phyloP scores from a whole-genome alignment of 2,329 filamentous ascomycete species.

The Xylaria sp. region DNA sequence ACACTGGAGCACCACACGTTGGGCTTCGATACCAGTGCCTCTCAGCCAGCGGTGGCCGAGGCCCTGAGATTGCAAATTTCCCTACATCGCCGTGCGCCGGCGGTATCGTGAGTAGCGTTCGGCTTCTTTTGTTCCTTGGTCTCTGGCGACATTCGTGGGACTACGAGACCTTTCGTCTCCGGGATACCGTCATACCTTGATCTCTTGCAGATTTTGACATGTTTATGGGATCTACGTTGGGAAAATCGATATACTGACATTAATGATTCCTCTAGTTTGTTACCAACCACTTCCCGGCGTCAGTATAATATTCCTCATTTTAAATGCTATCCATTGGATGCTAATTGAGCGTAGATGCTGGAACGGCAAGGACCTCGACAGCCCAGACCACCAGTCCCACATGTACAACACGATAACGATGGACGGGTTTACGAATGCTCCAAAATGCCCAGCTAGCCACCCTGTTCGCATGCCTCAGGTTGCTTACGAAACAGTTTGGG shows the following conservation, averaged over 20 bases:
- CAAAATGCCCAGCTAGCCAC: slow-evolving; percentile 38
- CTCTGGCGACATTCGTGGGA: neutral
- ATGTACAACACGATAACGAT: slow-evolving; percentile 37
- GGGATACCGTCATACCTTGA: no score
- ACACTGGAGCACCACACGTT: slow-evolving; percentile 35
- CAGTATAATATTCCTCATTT: slow-evolving; percentile 15
- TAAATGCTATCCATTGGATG: neutral
- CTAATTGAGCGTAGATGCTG: slow-evolving; percentile 29
- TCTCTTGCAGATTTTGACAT: neutral
- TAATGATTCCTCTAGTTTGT: slow-evolving; percentile 37
- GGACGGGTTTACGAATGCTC: slow-evolving; percentile 30
- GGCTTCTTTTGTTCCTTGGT: neutral
- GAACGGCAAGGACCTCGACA: slow-evolving; percentile 34
- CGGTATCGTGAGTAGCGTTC: slow-evolving; percentile 19
- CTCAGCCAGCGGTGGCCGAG: slow-evolving; percentile 43
- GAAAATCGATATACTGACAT: neutral
- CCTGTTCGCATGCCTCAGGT: slow-evolving; percentile 45
- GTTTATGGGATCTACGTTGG: neutral
- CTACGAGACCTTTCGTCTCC: no score
- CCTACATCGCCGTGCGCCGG: slow-evolving; percentile 46
- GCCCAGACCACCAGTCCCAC: slow-evolving; percentile 32
- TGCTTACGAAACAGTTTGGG: slow-evolving; percentile 49
- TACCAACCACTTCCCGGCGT: slow-evolving; percentile 46
- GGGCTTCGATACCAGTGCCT: slow-evolving; percentile 49
- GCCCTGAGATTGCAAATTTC: slow-evolving; percentile 45